These are phyloP conservation scores for Nemania sp. DNA, from an alignment of 2,329 filamentous ascomycete species.

Conservation along the genomic window DNA sequence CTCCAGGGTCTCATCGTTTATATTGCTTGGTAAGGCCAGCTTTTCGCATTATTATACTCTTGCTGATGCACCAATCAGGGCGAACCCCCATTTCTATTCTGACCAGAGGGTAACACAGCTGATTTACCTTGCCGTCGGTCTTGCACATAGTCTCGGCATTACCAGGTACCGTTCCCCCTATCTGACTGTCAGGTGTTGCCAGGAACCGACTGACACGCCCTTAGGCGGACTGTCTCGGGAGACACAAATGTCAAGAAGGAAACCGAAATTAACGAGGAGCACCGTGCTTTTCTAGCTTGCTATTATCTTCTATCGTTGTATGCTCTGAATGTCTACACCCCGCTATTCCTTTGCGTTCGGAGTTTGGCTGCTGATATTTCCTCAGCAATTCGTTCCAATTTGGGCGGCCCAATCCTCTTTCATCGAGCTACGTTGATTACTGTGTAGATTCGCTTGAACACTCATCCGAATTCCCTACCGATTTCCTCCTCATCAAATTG, in stretches of 20 bases:
- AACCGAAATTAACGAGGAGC: conserved; percentile 42
- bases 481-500: conserved; percentile 42
- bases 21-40: conserved; percentile 47
- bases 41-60: too few species aligned
- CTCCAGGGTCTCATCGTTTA: conserved; percentile 52
- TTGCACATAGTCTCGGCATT: conserved; percentile 47
- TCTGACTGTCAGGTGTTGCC: conserved; percentile 21
- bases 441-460: conserved; percentile 40
- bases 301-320: conserved; percentile 47
- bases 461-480: conserved; percentile 34
- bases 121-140: conserved; percentile 46
- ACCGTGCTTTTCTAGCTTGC: conserved; percentile 44
- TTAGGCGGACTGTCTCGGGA: conserved; percentile 20
- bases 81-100: conserved; percentile 40
- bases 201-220: conserved; percentile 16
- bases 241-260: conserved; percentile 26
- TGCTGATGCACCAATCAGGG: conserved; percentile 34
- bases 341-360: neutral
- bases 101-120: conserved; percentile 44
- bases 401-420: conserved; percentile 39
- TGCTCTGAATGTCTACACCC: conserved; percentile 19
- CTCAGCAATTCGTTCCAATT: conserved; percentile 45
- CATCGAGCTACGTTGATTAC: conserved; percentile 39
- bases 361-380: too few species aligned
- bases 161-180: conserved; percentile 27